Conservation (phyloP, 176 grass and related monocot species). For the Oryza glumipatula region DNA sequence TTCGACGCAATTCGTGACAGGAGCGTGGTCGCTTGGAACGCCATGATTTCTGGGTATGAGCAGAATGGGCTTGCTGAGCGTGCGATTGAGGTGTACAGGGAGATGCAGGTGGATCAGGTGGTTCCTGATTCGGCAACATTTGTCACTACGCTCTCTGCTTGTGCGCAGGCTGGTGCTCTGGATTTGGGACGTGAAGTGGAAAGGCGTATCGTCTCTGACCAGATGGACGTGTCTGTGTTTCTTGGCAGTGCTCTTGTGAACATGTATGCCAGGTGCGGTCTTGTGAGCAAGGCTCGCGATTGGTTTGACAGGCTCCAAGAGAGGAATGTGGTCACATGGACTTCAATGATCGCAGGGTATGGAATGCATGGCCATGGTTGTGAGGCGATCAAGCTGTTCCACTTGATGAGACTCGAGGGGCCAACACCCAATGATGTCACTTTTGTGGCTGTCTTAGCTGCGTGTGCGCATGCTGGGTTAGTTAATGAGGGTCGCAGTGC, state of each 20-base stretch:
- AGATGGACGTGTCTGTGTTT: conserved; percentile 56
- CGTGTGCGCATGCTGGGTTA: conserved; percentile 76
- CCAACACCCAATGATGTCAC: conserved; percentile 74
- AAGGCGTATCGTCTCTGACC: conserved; percentile 45
- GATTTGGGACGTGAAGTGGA: conserved; percentile 70
- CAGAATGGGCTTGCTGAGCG: conserved; percentile 58
- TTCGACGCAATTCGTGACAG: conserved; percentile 67
- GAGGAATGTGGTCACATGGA: conserved; percentile 71
- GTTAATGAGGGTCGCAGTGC: conserved; percentile 55
- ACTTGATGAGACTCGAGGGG: conserved; percentile 51
- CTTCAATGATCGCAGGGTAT: conserved; percentile 78
- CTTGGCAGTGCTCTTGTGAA: conserved; percentile 77
- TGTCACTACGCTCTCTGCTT: conserved; percentile 71
- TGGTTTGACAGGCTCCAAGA: conserved; percentile 59
- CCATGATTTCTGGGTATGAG: conserved; percentile 83
- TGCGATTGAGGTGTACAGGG: conserved; percentile 56
- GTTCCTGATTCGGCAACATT: conserved; percentile 65
- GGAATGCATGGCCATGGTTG: conserved; percentile 74
- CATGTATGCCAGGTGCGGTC: conserved; percentile 80
- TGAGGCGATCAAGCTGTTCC: conserved; percentile 64
- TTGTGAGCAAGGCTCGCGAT: conserved; percentile 60
- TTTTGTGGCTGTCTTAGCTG: conserved; percentile 75
- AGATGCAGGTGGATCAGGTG: conserved; percentile 58
- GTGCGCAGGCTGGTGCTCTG: conserved; percentile 65
- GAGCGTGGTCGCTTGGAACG: conserved; percentile 77